Conservation (phyloP, 805 yeast species). For the Isabelozyma heimii region DNA sequence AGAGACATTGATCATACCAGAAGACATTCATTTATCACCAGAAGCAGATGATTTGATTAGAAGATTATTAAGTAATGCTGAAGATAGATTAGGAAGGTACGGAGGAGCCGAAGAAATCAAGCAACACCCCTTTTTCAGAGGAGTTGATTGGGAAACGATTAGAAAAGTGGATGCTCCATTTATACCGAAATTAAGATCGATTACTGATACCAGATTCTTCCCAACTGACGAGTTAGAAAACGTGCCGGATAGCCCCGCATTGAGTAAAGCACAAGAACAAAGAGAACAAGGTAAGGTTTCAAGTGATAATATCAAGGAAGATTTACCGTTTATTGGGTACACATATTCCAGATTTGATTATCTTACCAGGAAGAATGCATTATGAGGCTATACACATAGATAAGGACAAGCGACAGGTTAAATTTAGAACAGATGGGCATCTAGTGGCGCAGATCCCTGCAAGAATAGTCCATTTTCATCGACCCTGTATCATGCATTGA, state of each 20-base stretch:
- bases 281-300: slow-evolving; percentile 51
- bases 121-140: slow-evolving; percentile 87
- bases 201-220: slow-evolving; percentile 96
- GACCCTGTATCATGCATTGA: too few species aligned
- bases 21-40: slow-evolving; percentile 83
- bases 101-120: slow-evolving; percentile 94
- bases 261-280: slow-evolving; percentile 57
- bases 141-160: slow-evolving; percentile 93
- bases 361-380: slow-evolving; percentile 71
- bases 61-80: slow-evolving; percentile 72
- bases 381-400: slow-evolving; percentile 12
- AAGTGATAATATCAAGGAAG: slow-evolving; percentile 61
- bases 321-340: slow-evolving; percentile 95
- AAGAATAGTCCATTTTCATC: too few species aligned
- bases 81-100: slow-evolving; percentile 76
- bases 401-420: neutral
- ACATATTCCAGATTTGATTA: slow-evolving; percentile 95
- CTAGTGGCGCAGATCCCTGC: too few species aligned
- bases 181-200: slow-evolving; percentile 84
- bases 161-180: slow-evolving; percentile 90
- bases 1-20: slow-evolving; percentile 84
- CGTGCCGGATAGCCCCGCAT: slow-evolving; percentile 81
- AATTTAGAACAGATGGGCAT: too few species aligned
- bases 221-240: slow-evolving; percentile 96
- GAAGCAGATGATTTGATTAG: slow-evolving; percentile 87